Percentiles rank a stretch among this genome's conserved stretches.
Evolutionary conservation across 345 rosid species (phyloP).

Genomic region (Aurinia saxatilis): DNA sequence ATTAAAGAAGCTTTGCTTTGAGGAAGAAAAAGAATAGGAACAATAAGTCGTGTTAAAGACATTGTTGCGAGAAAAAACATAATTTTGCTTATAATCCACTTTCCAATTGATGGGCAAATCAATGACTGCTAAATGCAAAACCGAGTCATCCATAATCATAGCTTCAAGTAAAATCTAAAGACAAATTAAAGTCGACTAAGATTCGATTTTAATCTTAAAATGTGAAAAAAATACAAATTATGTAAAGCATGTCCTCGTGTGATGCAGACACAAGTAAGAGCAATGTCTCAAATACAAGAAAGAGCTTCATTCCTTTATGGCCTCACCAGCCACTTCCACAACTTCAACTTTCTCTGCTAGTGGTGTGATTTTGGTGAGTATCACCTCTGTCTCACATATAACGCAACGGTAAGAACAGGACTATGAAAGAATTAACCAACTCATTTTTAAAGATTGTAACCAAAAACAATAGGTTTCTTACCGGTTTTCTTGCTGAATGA

Average conservation of each 20-base stretch:
- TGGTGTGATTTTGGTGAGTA: slow-evolving; percentile 54
- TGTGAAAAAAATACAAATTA: background rate
- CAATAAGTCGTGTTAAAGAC: background rate
- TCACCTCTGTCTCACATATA: slow-evolving; percentile 47
- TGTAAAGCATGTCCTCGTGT: background rate
- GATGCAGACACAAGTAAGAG: background rate
- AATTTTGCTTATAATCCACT: background rate
- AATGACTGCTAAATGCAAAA: background rate
- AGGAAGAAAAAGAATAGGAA: slow-evolving; percentile 77
- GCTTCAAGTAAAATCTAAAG: background rate
- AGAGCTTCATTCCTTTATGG: slow-evolving; percentile 55
- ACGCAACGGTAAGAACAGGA: background rate
- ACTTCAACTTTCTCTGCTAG: slow-evolving; percentile 43
- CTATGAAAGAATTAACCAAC: background rate
- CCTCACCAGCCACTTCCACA: slow-evolving; percentile 49
- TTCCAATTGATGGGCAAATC: background rate
- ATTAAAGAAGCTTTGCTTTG: slow-evolving; percentile 56
- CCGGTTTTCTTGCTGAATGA: slow-evolving; percentile 70
- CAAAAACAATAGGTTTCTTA: slow-evolving; percentile 20
- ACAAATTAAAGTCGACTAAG: background rate
- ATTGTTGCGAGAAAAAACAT: background rate
- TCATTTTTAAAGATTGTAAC: no score
- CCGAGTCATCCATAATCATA: background rate
- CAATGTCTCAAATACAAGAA: background rate
- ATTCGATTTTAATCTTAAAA: background rate